Conservation (phyloP, 2,329 filamentous ascomycete genomes). For the Talaromyces sp. region DNA sequence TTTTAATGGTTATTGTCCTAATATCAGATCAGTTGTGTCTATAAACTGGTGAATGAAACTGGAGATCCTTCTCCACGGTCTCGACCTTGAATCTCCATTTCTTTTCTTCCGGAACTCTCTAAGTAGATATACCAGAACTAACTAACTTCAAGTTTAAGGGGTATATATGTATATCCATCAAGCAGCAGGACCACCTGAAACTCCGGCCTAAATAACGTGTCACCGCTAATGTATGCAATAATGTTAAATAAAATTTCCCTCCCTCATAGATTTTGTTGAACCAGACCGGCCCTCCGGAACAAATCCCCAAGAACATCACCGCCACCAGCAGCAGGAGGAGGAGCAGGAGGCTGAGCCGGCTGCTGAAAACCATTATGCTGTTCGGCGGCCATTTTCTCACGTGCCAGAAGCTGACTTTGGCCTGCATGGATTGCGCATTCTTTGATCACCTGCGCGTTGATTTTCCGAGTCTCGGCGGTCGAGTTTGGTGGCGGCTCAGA, state of each 20-base stretch:
- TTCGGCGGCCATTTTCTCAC: conserved; percentile 33
- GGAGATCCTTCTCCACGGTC: not conserved
- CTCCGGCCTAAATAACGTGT: not conserved
- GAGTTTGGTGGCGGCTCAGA: conserved; percentile 54
- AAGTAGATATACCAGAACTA: not conserved
- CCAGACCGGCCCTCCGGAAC: conserved; percentile 40
- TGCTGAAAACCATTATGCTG: conserved; percentile 27
- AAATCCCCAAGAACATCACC: conserved; percentile 37
- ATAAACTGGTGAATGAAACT: not conserved
- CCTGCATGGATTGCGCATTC: conserved; percentile 52
- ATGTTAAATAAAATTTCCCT: not conserved
- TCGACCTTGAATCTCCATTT: not conserved
- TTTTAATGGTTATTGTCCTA: not conserved
- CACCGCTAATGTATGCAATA: not conserved
- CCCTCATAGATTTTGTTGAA: conserved; percentile 3
- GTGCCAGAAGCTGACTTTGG: conserved; percentile 43
- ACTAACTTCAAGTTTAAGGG: not conserved
- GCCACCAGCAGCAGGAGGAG: not conserved
- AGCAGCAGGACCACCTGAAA: not conserved
- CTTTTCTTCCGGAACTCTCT: not conserved
- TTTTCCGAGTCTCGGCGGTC: conserved; percentile 48
- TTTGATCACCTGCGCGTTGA: conserved; percentile 52
- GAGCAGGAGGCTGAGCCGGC: conserved; percentile 17
- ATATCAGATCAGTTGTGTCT: not conserved
- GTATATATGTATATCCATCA: not conserved